Base-by-base conservation (phyloP, 2,329 filamentous ascomycete species). In the Claviceps sp. region DNA sequence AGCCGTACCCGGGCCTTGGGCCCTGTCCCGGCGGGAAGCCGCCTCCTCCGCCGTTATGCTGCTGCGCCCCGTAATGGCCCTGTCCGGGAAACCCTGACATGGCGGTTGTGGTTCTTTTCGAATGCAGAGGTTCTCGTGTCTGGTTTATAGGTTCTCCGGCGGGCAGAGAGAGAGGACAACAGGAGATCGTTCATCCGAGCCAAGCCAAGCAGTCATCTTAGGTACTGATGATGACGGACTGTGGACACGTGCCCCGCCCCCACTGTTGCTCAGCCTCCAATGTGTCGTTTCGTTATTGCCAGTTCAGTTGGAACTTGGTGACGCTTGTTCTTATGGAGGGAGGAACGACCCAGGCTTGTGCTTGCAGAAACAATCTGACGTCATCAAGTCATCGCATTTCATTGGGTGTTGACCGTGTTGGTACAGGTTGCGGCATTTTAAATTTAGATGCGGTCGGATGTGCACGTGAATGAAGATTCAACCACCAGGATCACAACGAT, bases 61-160 rank as follows among this genome's bases (percentile, higher is more conserved):
- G 55, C 47, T 59, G 57, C 37, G 61, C 56, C 54, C 68, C 67
- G 57, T 71, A 59, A 45, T 68, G 61, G 55, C 70, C 66, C 58
- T 70, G 68, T 50, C 68, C 69, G 36, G 68, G 68, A 60, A 67
- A 70, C 56, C 67, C 65, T 44, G 68, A 69, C 68, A 70, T 70
- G 57, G 38, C 50, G 50, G 29, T 3, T 3, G 16, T 16, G 34
- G 29, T 34, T 34, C 9, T 34, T 34, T 34, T 34, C 29, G 29
- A 34, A 34, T 34, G 3, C 29, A 34, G 29, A 34, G 29, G 29
- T 11, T 34, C 29, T 34, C 29, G 29, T 34, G 29, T 34, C 29
- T 34, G 29, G 29, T 34, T 34, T 34, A 11, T 34, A 9, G 29
- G 9, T 34, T 11, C 9, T 34, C 29, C 11, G 29, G 29, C 29